Evolutionary conservation across 1,139 yeast genomes (phyloP).

Genomic region (Blastobotrys niveus): DNA sequence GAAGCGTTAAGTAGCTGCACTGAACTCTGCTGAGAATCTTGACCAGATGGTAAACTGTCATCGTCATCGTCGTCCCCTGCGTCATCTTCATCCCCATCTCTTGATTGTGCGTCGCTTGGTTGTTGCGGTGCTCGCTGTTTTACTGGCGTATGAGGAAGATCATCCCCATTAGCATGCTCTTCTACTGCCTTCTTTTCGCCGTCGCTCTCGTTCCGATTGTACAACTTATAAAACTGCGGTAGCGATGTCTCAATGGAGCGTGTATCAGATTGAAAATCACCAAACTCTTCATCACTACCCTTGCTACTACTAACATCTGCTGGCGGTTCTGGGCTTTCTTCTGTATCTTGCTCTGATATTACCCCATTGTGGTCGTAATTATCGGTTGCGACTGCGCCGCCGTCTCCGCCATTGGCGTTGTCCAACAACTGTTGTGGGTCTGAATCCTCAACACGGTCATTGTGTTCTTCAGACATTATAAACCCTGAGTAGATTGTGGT

Average conservation of each 20-base stretch:
- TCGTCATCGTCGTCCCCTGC: slow-evolving; percentile 7
- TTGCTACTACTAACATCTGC: neutral
- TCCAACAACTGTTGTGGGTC: no score
- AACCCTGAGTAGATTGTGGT: no score
- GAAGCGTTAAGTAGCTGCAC: slow-evolving; percentile 11
- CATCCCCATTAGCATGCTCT: neutral
- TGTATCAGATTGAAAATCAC: neutral
- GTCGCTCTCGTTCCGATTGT: neutral
- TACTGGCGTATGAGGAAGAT: neutral
- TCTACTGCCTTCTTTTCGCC: neutral
- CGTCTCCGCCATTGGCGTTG: no score
- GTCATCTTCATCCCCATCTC: neutral
- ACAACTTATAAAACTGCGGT: slow-evolving; percentile 18
- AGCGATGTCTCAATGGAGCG: slow-evolving; percentile 17
- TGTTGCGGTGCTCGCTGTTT: no score
- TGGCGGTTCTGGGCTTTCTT: no score
- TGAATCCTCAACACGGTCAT: no score
- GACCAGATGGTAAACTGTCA: slow-evolving; percentile 14
- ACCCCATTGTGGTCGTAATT: neutral
- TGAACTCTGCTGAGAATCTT: slow-evolving; percentile 20
- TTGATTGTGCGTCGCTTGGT: no score
- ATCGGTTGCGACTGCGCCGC: neutral
- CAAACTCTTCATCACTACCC: neutral
- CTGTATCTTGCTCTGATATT: neutral
- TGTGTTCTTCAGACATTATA: no score